Base-by-base conservation (phyloP, 768 basidiomycete species). In the Suillus weaverae region DNA sequence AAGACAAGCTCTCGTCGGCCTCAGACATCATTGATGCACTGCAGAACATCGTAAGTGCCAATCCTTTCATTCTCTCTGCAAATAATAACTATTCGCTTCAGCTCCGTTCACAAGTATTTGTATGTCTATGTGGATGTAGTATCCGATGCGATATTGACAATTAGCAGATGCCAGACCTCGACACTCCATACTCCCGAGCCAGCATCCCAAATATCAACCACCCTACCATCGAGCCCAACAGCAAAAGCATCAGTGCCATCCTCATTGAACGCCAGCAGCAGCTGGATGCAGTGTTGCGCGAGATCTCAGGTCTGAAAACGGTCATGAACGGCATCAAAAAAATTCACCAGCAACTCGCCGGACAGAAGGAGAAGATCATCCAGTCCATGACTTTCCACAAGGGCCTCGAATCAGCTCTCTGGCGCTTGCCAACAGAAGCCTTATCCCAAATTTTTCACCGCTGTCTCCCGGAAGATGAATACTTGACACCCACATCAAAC, bases 381-480 rank as follows among this genome's bases (percentile, higher is more conserved):
- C n/a, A 41, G 22, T 73, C 70, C 14, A 67, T 74, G 62, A 46
- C 66, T 3, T 60, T 38, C 4, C 73, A 77, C 56, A 66, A 46
- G 16, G 68, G 71, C 3, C 68, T 77, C 2, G 43, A 70, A 33
- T 72, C 72, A 14, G 67, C 68, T 44, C 81, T 85, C 64, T 70
- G 75, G 56, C 67, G 70, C 16, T 72, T 85, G 10, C 84, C 84
- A 9, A 56, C 79, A 1, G 85, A 86, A 69, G 70, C 85, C 5
- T 76, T 79, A 38, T 77, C 79, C 39, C 81, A 84, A 70, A 81
- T 86, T 41, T 85, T 85, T 69, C 68, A 69, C 14, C 74, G 76
- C 26, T 81, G 79, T 66, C 67, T 80, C 22, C 69, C 73, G 6
- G 18, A 61, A 0, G 69, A 73, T n/a, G 62, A 69, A 0, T 56